Evolutionary conservation across 345 rosid species (phyloP).

Genomic region (Pugionium cornutum): DNA sequence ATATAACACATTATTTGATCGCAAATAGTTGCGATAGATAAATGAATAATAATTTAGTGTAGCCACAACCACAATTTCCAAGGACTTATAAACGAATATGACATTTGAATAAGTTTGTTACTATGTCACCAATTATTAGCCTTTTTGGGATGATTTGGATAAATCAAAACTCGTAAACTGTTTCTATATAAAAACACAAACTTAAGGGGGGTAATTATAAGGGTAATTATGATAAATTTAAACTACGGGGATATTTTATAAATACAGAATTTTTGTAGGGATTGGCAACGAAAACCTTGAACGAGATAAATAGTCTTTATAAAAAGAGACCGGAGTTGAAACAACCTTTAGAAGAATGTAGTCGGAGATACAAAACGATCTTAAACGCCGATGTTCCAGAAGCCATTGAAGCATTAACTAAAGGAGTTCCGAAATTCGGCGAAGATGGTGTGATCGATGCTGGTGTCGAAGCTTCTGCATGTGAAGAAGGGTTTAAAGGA

Average conservation of each 20-base stretch:
- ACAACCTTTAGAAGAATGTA: conserved; percentile 45
- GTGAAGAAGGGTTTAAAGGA: conserved; percentile 41
- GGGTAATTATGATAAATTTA: neutral
- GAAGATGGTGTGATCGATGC: conserved; percentile 45
- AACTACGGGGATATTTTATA: neutral
- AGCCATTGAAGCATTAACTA: conserved; percentile 48
- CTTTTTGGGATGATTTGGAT: too few species aligned
- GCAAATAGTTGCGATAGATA: too few species aligned
- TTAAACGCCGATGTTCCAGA: conserved; percentile 49
- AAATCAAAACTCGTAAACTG: too few species aligned
- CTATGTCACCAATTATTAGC: too few species aligned
- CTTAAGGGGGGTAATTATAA: too few species aligned
- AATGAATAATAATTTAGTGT: too few species aligned
- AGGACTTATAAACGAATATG: too few species aligned
- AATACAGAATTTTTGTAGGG: conserved; percentile 22
- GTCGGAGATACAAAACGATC: conserved; percentile 45
- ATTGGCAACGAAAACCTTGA: conserved; percentile 13
- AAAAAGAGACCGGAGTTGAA: conserved; percentile 42
- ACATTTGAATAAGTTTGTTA: too few species aligned
- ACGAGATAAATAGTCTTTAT: conserved; percentile 30
- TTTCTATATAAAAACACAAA: too few species aligned
- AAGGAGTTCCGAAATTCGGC: conserved; percentile 51
- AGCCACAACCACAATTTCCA: too few species aligned
- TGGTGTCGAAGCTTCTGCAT: conserved; percentile 44
- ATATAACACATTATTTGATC: too few species aligned